Conservation (phyloP, 352 stramenopile genomes). For the Globisporangium iwayamae region DNA sequence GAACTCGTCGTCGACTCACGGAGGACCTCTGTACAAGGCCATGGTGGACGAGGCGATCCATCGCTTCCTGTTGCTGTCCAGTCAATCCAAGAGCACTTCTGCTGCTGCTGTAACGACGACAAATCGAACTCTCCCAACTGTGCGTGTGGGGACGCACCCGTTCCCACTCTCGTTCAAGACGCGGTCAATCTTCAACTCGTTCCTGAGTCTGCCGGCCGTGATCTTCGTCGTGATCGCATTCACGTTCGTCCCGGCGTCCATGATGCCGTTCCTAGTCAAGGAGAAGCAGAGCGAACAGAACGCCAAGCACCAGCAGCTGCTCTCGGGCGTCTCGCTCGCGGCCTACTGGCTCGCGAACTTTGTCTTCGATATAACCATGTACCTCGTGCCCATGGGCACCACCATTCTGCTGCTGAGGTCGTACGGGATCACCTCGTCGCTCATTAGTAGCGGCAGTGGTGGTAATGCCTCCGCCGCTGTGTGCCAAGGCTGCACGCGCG, state of each 20-base stretch:
- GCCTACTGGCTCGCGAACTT: conserved; percentile 97
- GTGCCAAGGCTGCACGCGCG: conserved; percentile 38
- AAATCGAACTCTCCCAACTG: conserved; percentile 7
- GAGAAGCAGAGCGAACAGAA: conserved; percentile 91
- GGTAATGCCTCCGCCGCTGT: conserved; percentile 1
- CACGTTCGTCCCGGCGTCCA: conserved; percentile 90
- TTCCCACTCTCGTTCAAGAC: conserved; percentile 60
- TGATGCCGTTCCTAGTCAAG: conserved; percentile 95
- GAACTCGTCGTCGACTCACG: conserved; percentile 49
- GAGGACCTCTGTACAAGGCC: conserved; percentile 50
- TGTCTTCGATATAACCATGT: conserved; percentile 90
- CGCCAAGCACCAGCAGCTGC: conserved; percentile 95
- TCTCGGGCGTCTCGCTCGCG: conserved; percentile 91
- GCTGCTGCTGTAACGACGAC: background rate
- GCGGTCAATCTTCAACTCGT: conserved; percentile 53
- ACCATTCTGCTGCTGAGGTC: conserved; percentile 47
- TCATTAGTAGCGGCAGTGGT: conserved; percentile 24
- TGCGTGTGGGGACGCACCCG: conserved; percentile 48
- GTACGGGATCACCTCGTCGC: conserved; percentile 52
- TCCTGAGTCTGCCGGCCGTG: conserved; percentile 66
- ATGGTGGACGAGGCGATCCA: conserved; percentile 60
- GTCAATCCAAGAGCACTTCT: background rate
- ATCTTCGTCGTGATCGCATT: conserved; percentile 91
- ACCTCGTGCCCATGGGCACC: conserved; percentile 72
- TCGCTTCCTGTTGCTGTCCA: conserved; percentile 35